Evolutionary conservation across 495 filamentous ascomycete species (phyloP), one percentile per base, ranked within the genome.

Genomic region (Penicillium soppii): DNA sequence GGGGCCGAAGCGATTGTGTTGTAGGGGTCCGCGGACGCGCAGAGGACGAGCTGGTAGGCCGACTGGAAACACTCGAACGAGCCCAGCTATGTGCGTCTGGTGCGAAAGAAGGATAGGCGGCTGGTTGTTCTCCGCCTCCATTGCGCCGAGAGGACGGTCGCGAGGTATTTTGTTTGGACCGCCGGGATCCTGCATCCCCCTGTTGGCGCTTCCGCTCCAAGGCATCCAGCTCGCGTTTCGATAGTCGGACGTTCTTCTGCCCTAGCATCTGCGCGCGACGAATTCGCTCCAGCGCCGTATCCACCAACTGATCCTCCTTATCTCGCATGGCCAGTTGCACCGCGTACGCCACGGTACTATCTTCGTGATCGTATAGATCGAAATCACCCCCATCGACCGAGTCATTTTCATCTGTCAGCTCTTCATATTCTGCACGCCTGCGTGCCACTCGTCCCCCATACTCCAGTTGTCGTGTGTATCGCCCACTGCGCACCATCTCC

Each of bases 251-350:
- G 40, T 92, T 89, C 30, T 71, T 75, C 67, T 83, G 86, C 33
- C 90, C 90, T 58, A 82, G 80, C 52, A 78, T 74, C 52, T 88
- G 82, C 22, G 90, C 89, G 39, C 82, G 82, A 50, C 80, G 81
- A 69, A 95, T 92, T 41, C 88, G 83, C 55, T 82, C 82, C 67
- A 92, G 64, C 30, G 89, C 90, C 45, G 80, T 80, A 47, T 90
- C 82, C 53, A 90, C 81, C 56, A 92, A 67, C 59, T 78, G 77
- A 49, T 91, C 87, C 62, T 92, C 89, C 60, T 82, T 81, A 37
- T 85, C 80, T 56, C 79, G 73, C 62, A 82, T 73, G 50, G 78
- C 76, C 66, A 80, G 53, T 59, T 79, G 77, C 39, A 72, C 70
- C 52, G 75, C 75, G 69, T 77, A 71, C 43, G 73, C 70, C 57